phyloP scores from a whole-genome alignment of 2,329 filamentous ascomycete species.

The Diatrype stigma region DNA sequence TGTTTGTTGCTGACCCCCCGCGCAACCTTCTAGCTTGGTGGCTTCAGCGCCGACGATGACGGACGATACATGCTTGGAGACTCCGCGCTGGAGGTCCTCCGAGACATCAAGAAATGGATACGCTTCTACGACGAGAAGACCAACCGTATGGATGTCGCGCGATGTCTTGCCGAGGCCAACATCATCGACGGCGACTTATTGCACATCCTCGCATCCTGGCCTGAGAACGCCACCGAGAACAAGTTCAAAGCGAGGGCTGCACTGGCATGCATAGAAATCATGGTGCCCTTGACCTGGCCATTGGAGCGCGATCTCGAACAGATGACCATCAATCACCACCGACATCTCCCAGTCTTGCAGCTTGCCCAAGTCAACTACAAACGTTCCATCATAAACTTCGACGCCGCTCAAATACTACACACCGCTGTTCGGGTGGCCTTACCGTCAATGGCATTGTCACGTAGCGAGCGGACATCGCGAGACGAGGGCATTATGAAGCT shows the following conservation, averaged over 20 bases:
- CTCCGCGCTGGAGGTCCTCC: conserved; percentile 84
- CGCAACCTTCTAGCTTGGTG: conserved; percentile 65
- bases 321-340: conserved; percentile 89
- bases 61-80: conserved; percentile 86
- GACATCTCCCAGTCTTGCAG: conserved; percentile 85
- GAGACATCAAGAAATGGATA: conserved; percentile 93
- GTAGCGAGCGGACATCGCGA: conserved; percentile 69
- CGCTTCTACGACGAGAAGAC: conserved; percentile 90
- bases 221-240: conserved; percentile 66
- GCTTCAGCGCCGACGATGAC: conserved; percentile 72
- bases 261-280: conserved; percentile 80
- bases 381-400: conserved; percentile 78
- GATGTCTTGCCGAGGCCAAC: conserved; percentile 88
- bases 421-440: conserved; percentile 77
- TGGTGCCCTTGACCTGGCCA: conserved; percentile 93
- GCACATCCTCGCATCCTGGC: conserved; percentile 82
- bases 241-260: conserved; percentile 75
- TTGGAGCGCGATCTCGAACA: conserved; percentile 72
- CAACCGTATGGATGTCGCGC: conserved; percentile 89
- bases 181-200: conserved; percentile 86
- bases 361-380: conserved; percentile 89
- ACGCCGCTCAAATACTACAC: conserved; percentile 71
- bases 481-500: conserved; percentile 93
- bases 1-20: conserved; percentile 3
- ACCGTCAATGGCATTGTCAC: conserved; percentile 76